Evolutionary conservation across 208 protist genomes (phyloP).

Genomic region (Leishmania aethiopica): DNA sequence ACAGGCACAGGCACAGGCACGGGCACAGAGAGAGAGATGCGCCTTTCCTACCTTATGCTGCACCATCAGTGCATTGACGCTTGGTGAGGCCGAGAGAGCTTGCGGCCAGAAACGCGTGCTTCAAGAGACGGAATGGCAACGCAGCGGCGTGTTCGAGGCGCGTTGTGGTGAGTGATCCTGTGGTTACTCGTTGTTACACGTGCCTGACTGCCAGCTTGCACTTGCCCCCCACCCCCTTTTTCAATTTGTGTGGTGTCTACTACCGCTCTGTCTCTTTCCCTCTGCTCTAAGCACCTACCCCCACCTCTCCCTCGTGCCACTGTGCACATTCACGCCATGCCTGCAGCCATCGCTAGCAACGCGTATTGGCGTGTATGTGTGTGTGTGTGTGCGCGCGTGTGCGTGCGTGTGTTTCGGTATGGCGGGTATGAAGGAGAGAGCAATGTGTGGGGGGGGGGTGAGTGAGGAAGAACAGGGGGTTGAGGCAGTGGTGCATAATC

Average conservation of each 20-base stretch:
- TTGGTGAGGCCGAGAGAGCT: neutral
- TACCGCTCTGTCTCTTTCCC: neutral
- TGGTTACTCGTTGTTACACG: neutral
- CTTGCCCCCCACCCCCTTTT: neutral
- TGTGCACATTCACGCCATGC: neutral
- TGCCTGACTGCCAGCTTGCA: neutral
- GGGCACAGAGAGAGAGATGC: neutral
- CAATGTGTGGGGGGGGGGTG: too few relatives aligned
- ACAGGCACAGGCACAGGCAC: neutral
- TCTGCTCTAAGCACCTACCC: neutral
- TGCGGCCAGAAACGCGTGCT: neutral
- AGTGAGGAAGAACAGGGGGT: neutral
- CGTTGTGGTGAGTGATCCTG: neutral
- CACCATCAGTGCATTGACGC: neutral
- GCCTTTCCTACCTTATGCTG: neutral
- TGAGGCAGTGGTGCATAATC: neutral
- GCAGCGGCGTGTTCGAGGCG: neutral
- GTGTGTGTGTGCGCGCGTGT: neutral
- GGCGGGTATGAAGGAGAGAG: neutral
- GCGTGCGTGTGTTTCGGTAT: neutral
- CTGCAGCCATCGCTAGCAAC: neutral
- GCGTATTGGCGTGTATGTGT: neutral
- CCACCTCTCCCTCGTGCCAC: neutral
- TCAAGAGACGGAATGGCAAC: neutral
- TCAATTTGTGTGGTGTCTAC: neutral